These are phyloP conservation scores for Cryphonectria carpinicola DNA, from an alignment of 2,329 filamentous ascomycete species.

Conservation along the genomic window DNA sequence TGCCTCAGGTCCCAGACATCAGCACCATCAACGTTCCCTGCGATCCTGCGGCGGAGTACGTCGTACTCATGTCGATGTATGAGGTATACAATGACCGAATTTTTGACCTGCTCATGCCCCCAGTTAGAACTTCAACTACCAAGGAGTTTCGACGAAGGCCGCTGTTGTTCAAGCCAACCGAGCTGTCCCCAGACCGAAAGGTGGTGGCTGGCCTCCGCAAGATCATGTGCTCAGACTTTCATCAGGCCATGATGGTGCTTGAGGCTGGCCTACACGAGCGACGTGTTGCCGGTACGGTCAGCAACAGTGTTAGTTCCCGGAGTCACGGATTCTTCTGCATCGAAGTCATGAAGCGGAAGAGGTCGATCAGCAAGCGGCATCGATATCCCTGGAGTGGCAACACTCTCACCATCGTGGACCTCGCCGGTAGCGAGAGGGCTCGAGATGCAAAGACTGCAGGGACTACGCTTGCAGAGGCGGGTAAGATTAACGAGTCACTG, in stretches of 20 bases:
- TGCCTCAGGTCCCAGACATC: constrained; percentile 77
- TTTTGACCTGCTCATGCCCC: constrained; percentile 82
- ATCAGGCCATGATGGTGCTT: constrained; percentile 85
- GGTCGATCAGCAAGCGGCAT: constrained; percentile 43
- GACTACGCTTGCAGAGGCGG: constrained; percentile 88
- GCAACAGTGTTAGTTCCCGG: constrained; percentile 88
- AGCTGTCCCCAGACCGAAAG: constrained; percentile 87
- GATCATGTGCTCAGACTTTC: constrained; percentile 79
- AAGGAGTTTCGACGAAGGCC: constrained; percentile 78
- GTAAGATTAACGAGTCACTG: constrained; percentile 96
- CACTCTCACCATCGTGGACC: constrained; percentile 84
- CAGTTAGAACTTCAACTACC: constrained; percentile 60
- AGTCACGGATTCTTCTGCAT: constrained; percentile 97
- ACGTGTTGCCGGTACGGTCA: constrained; percentile 85
- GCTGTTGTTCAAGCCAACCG: constrained; percentile 89
- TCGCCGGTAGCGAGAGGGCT: constrained; percentile 92
- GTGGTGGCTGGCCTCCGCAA: constrained; percentile 91
- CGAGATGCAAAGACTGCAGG: constrained; percentile 93
- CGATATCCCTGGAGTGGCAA: constrained; percentile 73
- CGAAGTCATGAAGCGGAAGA: constrained; percentile 82
- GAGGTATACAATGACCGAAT: constrained; percentile 99
- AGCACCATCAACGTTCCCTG: constrained; percentile 68
- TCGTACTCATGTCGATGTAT: constrained; percentile 94
- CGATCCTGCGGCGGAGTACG: constrained; percentile 76
- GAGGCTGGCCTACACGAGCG: constrained; percentile 88